phyloP scores from a whole-genome alignment of 2,329 filamentous ascomycete genomes.

The Cladosporium sp. region DNA sequence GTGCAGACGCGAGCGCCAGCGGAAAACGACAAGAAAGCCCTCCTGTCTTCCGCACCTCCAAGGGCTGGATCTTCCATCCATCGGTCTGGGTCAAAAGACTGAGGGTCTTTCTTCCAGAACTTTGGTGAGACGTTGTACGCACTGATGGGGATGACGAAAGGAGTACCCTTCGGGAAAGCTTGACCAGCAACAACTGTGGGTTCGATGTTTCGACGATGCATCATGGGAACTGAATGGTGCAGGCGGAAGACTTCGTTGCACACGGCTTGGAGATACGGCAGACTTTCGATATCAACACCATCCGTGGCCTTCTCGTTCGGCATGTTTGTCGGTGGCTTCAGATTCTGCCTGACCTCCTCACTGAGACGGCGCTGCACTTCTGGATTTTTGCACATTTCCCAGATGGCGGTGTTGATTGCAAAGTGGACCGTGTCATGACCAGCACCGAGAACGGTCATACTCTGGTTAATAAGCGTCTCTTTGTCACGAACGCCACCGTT shows the following conservation, averaged over 20 bases:
- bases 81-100: constrained; percentile 41
- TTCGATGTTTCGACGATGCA: constrained; percentile 39
- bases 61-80: constrained; percentile 46
- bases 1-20: constrained; percentile 34
- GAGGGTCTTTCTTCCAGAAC: constrained; percentile 41
- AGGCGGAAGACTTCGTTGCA: constrained; percentile 44
- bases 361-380: constrained; percentile 64
- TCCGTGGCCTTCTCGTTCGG: constrained; percentile 25
- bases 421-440: constrained; percentile 74
- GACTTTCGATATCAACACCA: constrained; percentile 36
- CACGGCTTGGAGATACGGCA: constrained; percentile 45
- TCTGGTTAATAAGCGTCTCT: constrained; percentile 47
- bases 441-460: constrained; percentile 54
- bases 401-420: constrained; percentile 70
- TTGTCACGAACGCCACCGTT: constrained; percentile 49
- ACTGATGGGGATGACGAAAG: constrained; percentile 37
- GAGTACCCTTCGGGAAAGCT: constrained; percentile 37
- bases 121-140: constrained; percentile 40
- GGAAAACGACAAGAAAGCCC: constrained; percentile 38
- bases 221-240: constrained; percentile 46
- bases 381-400: constrained; percentile 63
- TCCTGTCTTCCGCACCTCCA: constrained; percentile 25
- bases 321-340: constrained; percentile 45
- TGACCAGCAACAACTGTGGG: constrained; percentile 39
- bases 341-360: constrained; percentile 58